Evolutionary conservation across 169 alveolate genomes (phyloP).

Genomic region (Eimeria sp.): DNA sequence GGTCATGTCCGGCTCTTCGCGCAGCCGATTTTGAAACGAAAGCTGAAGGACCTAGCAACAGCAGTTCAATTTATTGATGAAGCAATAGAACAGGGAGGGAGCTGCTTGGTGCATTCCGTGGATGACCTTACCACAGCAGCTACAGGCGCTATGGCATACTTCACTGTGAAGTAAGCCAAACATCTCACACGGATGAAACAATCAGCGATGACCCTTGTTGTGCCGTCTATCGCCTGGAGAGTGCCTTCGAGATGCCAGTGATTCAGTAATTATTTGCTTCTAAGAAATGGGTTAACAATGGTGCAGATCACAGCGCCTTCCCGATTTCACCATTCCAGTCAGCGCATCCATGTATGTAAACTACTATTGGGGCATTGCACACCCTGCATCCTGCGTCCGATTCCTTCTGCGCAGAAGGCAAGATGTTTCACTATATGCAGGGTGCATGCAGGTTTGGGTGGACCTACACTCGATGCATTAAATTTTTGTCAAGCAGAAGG

Average conservation of each 20-base stretch:
- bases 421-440: background rate
- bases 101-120: conserved; percentile 54
- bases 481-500: conserved; percentile 57
- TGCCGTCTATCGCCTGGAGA: background rate
- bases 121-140: conserved; percentile 40
- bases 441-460: conserved; percentile 64
- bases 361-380: background rate
- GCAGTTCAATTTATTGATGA: conserved; percentile 47
- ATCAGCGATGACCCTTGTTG: background rate
- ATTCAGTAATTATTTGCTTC: background rate
- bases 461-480: conserved; percentile 13
- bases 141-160: conserved; percentile 19
- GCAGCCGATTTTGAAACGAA: background rate
- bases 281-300: background rate
- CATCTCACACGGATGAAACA: background rate
- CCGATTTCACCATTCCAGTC: background rate
- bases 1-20: background rate
- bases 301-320: background rate
- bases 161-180: conserved; percentile 34
- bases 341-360: background rate
- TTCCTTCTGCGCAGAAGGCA: background rate
- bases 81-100: conserved; percentile 52
- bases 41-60: conserved; percentile 21
- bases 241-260: too few species aligned
- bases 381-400: background rate